Evolutionary conservation across 2,329 filamentous ascomycete genomes (phyloP), one percentile per base, ranked within the genome.

Genomic region (Fusarium verticillioides): DNA sequence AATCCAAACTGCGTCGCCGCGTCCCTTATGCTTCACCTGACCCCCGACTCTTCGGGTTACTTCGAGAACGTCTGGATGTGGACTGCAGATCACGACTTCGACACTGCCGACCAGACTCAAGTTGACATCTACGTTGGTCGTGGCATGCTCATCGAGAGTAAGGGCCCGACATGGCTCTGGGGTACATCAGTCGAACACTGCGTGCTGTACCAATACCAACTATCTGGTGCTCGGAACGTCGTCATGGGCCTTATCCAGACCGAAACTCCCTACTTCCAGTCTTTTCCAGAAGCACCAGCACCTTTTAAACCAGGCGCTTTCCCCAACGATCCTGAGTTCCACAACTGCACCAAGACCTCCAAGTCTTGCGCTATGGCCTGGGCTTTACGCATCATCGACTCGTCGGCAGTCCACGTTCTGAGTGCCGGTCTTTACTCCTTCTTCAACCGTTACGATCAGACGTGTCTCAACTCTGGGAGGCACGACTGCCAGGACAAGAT

Each of bases 41-140:
- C 85, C 0, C 34, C 75, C 0, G 53, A 80, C 28, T 81, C 84
- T 46, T 88, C 86, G 26, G 88, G 86, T 12, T 86, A 86, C 65
- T 16, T 86, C 37, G 83, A 86, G 70, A 86, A 88, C 71, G 80
- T 84, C 65, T 93, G 90, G 90, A 87, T 89, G 73, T 93, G 90
- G 91, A 88, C 90, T 19, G 88, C 91, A 3, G 91, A 93, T 77
- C 91, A 93, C 80, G 91, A 93, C 74, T 36, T 78, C 1, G 76
- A 79, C 26, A 60, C 46, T 15, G 39, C 75, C 72, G 67, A 69
- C 8, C 65, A 72, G n/a, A 68, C 60, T 0, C 70, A 79, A 44
- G 79, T 85, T 63, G 74, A 74, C 26, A 72, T 84, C 39, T 84
- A 81, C 60, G 77, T 68, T 7, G 83, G 73, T 7, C 74, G 83